phyloP scores from a whole-genome alignment of 169 alveolate species.

The Eimeria zaria region DNA sequence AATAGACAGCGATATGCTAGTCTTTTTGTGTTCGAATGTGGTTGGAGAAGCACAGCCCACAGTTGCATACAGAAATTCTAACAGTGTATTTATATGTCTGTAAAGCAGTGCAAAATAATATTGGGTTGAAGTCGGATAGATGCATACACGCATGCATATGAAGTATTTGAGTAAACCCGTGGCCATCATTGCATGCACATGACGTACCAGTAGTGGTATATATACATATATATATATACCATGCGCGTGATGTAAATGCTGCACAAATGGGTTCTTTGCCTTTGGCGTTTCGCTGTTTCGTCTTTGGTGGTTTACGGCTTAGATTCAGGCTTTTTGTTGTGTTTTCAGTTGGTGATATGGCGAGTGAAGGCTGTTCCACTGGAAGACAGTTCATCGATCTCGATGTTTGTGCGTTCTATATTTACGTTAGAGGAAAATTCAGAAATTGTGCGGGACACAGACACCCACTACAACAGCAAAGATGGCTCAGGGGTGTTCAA shows the following conservation, averaged over 20 bases:
- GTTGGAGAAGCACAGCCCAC: neutral
- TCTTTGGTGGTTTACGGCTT: neutral
- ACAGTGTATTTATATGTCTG: too few relatives aligned
- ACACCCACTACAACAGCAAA: slow-evolving; percentile 94
- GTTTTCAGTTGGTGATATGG: slow-evolving; percentile 92
- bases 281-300: neutral
- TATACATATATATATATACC: neutral
- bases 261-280: neutral
- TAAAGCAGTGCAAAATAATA: neutral
- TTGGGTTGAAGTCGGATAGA: neutral
- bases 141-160: neutral
- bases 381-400: slow-evolving; percentile 92
- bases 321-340: neutral
- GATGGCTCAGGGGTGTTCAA: slow-evolving; percentile 95
- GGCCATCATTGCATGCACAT: neutral
- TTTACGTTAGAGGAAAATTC: slow-evolving; percentile 91
- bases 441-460: slow-evolving; percentile 90
- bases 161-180: too few relatives aligned
- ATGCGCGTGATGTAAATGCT: neutral
- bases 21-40: too few relatives aligned
- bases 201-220: neutral
- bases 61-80: neutral
- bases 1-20: too few relatives aligned
- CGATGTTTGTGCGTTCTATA: slow-evolving; percentile 93
- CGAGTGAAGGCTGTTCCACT: slow-evolving; percentile 92